phyloP scores from a whole-genome alignment of 306 rosid species.

The Rosa persica region DNA sequence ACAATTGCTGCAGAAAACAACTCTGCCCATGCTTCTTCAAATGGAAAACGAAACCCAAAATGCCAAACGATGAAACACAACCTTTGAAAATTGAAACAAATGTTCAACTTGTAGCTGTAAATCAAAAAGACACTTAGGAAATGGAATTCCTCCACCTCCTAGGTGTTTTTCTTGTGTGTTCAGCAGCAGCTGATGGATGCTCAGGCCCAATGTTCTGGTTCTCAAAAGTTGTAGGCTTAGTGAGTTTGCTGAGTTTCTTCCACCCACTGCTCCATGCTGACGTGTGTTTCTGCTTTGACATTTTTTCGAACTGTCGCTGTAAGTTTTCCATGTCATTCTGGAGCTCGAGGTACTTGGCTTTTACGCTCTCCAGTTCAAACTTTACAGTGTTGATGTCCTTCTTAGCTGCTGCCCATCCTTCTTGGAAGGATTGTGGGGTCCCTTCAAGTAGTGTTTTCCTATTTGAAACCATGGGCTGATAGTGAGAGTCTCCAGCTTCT shows the following conservation, averaged over 20 bases:
- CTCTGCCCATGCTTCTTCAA: too few relatives aligned
- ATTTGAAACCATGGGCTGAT: conserved; percentile 66
- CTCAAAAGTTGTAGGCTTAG: conserved; percentile 53
- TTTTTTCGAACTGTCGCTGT: conserved; percentile 90
- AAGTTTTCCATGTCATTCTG: conserved; percentile 77
- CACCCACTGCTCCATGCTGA: conserved; percentile 99
- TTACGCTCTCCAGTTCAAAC: conserved; percentile 87
- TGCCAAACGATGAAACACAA: too few relatives aligned
- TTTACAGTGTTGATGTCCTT: conserved; percentile 91
- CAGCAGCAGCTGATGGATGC: conserved; percentile 31
- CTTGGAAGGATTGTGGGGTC: conserved; percentile 97
- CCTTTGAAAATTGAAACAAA: too few relatives aligned
- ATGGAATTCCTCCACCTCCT: conserved; percentile 98
- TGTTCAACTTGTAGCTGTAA: too few relatives aligned
- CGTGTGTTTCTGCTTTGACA: conserved; percentile 72
- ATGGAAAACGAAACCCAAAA: too few relatives aligned
- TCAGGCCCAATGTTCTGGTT: conserved; percentile 51
- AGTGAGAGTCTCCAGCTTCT: conserved; percentile 57
- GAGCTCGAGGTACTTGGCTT: conserved; percentile 79
- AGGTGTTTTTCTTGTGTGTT: conserved; percentile 54
- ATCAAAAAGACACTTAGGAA: conserved; percentile 34
- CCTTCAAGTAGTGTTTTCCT: conserved; percentile 82
- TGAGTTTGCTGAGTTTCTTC: conserved; percentile 89
- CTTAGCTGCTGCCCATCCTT: conserved; percentile 91
- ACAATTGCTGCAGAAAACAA: too few relatives aligned